Conservation (phyloP, 148 eudicot species). For the Nyssa sinensis region DNA sequence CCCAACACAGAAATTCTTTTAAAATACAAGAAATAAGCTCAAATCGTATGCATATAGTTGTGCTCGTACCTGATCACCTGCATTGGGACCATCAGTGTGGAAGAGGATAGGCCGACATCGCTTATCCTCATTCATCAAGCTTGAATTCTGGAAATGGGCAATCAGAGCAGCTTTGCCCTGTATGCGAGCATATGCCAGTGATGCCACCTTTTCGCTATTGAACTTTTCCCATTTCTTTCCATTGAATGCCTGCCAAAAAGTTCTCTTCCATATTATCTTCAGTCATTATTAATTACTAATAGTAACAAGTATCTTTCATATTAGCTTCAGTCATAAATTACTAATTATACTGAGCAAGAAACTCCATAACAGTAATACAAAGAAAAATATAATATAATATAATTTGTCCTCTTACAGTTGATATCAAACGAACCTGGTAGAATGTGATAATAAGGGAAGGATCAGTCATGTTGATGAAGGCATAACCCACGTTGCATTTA, state of each 20-base stretch:
- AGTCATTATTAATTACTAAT: neutral
- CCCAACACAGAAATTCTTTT: neutral
- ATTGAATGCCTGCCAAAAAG: conserved; percentile 55
- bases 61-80: conserved; percentile 78
- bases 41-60: neutral
- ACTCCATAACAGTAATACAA: neutral
- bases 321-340: conserved; percentile 5
- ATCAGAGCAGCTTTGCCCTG: conserved; percentile 85
- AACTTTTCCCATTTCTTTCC: conserved; percentile 98
- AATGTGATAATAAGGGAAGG: conserved; percentile 68
- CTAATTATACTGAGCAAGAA: neutral
- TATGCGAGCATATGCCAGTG: conserved; percentile 84
- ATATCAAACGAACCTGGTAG: conserved; percentile 52
- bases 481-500: conserved; percentile 90
- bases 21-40: neutral
- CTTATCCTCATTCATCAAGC: conserved; percentile 98
- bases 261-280: conserved; percentile 4
- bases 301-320: too few species aligned
- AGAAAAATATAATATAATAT: too few species aligned
- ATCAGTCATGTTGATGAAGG: conserved; percentile 80
- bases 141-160: conserved; percentile 91
- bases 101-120: conserved; percentile 92
- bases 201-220: conserved; percentile 91
- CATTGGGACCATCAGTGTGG: conserved; percentile 78
- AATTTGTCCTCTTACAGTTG: neutral